Evolutionary conservation across 2,329 filamentous ascomycete genomes (phyloP).

Genomic region (Periconia sp.): DNA sequence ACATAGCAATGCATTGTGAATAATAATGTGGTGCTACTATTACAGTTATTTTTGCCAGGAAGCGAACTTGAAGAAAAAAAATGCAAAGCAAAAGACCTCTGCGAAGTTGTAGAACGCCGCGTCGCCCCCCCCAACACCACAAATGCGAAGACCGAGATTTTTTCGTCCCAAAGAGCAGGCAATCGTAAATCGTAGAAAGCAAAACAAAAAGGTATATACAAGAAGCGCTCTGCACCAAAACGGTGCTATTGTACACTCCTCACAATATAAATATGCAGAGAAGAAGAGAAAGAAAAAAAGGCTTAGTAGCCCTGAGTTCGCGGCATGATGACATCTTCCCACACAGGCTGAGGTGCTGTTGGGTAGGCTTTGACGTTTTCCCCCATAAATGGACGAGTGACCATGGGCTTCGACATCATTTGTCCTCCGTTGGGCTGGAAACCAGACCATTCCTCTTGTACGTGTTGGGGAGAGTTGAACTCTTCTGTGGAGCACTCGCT

Average conservation of each 20-base stretch:
- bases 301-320: slow-evolving; percentile 22
- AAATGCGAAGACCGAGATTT: background rate
- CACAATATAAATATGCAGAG: background rate
- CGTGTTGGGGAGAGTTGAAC: slow-evolving; percentile 26
- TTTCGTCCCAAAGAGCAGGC: background rate
- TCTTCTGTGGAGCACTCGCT: slow-evolving; percentile 30
- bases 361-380: slow-evolving; percentile 42
- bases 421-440: slow-evolving; percentile 50
- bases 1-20: background rate
- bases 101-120: no score
- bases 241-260: slow-evolving; percentile 38
- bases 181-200: slow-evolving; percentile 2
- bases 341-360: slow-evolving; percentile 20
- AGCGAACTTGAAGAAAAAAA: background rate
- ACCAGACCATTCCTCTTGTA: slow-evolving; percentile 51
- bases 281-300: background rate
- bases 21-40: slow-evolving; percentile 1
- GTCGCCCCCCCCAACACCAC: background rate
- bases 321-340: slow-evolving; percentile 51
- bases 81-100: background rate
- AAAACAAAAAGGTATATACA: slow-evolving; percentile 9
- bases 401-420: slow-evolving; percentile 28
- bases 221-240: slow-evolving; percentile 38
- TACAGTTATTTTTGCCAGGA: background rate
- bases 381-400: slow-evolving; percentile 40